Evolutionary conservation across 2,329 filamentous ascomycete genomes (phyloP).

Genomic region (Phoma sp.): DNA sequence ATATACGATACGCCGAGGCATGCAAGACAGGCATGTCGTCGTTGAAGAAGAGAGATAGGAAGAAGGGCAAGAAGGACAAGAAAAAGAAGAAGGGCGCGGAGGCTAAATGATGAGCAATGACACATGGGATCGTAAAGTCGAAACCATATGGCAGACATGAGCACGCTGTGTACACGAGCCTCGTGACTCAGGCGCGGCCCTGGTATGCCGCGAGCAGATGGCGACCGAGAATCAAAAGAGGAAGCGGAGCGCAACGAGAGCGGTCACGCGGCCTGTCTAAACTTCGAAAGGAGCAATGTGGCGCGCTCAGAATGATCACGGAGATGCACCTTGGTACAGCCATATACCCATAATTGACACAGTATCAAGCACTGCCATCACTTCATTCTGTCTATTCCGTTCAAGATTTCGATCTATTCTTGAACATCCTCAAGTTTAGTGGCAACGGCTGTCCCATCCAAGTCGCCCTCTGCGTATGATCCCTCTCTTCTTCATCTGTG

Average conservation of each 20-base stretch:
- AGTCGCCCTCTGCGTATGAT: constrained; percentile 72
- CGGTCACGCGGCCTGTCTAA: constrained; percentile 2
- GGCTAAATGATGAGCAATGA: not conserved
- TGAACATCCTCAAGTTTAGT: constrained; percentile 63
- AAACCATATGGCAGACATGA: not conserved
- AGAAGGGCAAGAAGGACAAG: constrained; percentile 81
- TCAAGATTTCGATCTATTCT: constrained; percentile 25
- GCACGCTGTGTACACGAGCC: not conserved
- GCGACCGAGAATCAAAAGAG: not conserved
- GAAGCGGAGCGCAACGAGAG: not conserved
- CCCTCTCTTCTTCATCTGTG: constrained; percentile 66
- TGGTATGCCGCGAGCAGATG: not conserved
- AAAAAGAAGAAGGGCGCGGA: constrained; percentile 65
- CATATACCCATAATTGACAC: constrained; percentile 18
- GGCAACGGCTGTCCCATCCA: constrained; percentile 75
- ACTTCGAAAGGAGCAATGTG: not conserved
- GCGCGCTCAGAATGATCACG: not conserved
- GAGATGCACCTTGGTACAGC: constrained; percentile 7
- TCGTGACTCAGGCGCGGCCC: not conserved
- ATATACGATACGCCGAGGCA: constrained; percentile 82
- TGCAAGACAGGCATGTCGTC: constrained; percentile 89
- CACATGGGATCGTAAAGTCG: not conserved
- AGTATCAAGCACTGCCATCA: not conserved
- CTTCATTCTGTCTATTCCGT: not conserved
- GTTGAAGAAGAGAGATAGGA: constrained; percentile 91